Evolutionary conservation across 352 stramenopile genomes (phyloP), one percentile per base, ranked within the genome.

Genomic region (Phytophthora citrophthora): DNA sequence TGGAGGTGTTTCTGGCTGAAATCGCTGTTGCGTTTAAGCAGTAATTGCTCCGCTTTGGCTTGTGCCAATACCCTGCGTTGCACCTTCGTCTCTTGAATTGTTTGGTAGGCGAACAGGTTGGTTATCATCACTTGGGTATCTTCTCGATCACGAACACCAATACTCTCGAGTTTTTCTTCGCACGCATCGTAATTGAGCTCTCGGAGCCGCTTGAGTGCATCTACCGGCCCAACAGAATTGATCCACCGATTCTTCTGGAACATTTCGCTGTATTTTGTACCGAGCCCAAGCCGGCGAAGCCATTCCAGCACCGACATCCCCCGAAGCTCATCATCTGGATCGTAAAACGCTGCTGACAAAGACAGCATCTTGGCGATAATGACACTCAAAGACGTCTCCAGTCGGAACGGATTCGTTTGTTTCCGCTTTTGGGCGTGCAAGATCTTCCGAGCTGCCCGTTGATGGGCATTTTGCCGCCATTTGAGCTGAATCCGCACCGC

Each of bases 401-500:
- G 24, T 6, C 50, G 58, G 34, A 91, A 92, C 12, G 79, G 79
- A 43, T 91, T 95, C 8, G 58, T 62, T 18, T 80, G 70, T 1
- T 76, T 79, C 10, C 84, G 76, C 6, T 70, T 74, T 47, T 93
- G 86, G 3, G 81, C 72, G 24, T 31, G 53, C 3, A 91, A 44
- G 3, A 93, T 54, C 13, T 77, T 78, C 23, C 54, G 67, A 0
- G 82, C 83, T 23, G 77, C 58, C 16, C 83, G 79, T 4, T 72
- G 63, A 16, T 91, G 80, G 0, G 73, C 68, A 32, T 74, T 89
- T 26, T 81, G 70, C 1, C 80, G 77, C 86, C 86, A 95, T 1
- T 75, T 70, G 7, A 49, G 54, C 61, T 95, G 86, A 24, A 95
- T 77, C 9, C 82, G 77, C 6, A 47, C 50, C 8, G 76, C 83